phyloP scores from a whole-genome alignment of 768 basidiomycete species.

The Lactarius sanguifluus region DNA sequence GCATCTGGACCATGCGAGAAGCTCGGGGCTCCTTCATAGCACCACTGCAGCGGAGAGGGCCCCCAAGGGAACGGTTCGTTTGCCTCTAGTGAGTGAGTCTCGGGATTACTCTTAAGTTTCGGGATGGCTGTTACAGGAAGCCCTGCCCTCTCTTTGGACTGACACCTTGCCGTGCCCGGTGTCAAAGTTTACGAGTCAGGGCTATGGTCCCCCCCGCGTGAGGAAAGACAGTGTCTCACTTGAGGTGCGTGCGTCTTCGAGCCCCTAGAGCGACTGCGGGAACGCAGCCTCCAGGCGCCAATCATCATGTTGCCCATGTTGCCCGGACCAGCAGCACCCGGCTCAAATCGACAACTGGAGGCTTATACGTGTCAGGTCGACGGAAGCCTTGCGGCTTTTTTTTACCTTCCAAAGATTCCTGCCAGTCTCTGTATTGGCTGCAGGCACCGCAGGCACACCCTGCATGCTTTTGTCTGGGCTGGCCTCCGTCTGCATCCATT shows the following conservation, averaged over 20 bases:
- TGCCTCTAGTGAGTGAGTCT: background rate
- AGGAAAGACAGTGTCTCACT: background rate
- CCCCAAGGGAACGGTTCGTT: background rate
- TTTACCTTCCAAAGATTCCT: background rate
- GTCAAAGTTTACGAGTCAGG: background rate
- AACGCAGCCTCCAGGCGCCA: background rate
- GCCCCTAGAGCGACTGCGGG: background rate
- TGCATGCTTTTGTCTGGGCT: background rate
- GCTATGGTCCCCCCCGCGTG: background rate
- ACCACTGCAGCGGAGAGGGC: background rate
- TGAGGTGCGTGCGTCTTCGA: background rate
- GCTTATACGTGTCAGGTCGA: background rate
- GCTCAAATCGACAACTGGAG: background rate
- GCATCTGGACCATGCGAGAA: background rate
- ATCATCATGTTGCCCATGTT: background rate
- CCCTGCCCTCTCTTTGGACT: background rate
- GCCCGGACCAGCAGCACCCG: background rate
- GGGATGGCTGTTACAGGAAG: background rate
- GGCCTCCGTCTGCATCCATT: background rate
- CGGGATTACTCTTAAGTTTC: background rate
- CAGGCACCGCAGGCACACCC: background rate
- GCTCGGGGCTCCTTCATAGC: background rate
- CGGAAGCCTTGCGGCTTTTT: background rate
- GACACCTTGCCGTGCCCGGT: background rate
- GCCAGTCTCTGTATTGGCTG: background rate